A percentile compares a stretch with the other conserved stretches of the same genome.
These are phyloP conservation scores for Pichia sp. DNA, from an alignment of 1,139 yeast genomes.

Conservation along the genomic window DNA sequence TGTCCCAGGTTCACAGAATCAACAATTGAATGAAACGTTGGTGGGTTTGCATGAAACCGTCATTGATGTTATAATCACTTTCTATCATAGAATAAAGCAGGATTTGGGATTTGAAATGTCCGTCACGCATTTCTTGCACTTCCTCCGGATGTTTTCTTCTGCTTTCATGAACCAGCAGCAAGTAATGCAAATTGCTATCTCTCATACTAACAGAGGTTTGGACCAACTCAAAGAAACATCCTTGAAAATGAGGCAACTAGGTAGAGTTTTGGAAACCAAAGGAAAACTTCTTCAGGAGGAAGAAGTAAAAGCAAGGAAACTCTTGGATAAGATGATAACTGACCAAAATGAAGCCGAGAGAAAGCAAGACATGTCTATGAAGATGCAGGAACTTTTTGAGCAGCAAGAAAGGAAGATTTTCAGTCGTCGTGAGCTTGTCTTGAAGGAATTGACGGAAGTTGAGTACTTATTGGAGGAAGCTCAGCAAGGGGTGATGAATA, in stretches of 20 bases:
- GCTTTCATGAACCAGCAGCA: constrained; percentile 39
- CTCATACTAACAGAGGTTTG: constrained; percentile 67
- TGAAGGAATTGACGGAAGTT: constrained; percentile 60
- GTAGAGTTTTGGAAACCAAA: constrained; percentile 48
- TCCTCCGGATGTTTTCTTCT: constrained; percentile 41
- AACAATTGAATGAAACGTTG: constrained; percentile 22
- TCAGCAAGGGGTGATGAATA: constrained; percentile 78
- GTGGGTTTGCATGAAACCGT: constrained; percentile 37
- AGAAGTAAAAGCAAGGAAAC: constrained; percentile 61
- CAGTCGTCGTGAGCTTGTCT: constrained; percentile 47
- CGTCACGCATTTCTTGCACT: constrained; percentile 53
- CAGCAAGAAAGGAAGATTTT: constrained; percentile 60
- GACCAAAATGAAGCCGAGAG: constrained; percentile 94
- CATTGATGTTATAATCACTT: constrained; percentile 38
- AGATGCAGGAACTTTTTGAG: constrained; percentile 63
- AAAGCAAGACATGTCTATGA: constrained; percentile 77
- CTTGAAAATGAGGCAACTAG: constrained; percentile 58
- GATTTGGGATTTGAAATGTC: constrained; percentile 16
- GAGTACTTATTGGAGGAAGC: constrained; percentile 87
- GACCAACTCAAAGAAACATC: constrained; percentile 76
- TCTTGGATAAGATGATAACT: constrained; percentile 69
- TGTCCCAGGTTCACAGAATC: constrained; percentile 33
- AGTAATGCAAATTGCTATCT: constrained; percentile 57
- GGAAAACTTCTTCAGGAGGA: constrained; percentile 43
- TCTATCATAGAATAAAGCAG: constrained; percentile 31